Evolutionary conservation across 2,329 filamentous ascomycete species (phyloP).

Genomic region (Botryotinia globosa): DNA sequence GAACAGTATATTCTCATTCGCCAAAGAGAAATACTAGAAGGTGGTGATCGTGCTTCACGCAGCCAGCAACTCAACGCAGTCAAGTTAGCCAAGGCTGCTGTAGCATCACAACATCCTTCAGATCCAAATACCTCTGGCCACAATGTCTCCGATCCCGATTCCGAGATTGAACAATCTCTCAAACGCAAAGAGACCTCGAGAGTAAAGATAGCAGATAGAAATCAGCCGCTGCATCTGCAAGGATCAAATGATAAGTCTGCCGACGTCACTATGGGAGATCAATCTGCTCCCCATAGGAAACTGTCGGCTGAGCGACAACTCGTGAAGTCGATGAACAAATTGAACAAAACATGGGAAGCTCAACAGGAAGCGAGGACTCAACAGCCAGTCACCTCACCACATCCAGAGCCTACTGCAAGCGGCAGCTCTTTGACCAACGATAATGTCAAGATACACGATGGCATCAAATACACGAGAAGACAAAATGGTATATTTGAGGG

Average conservation of each 20-base stretch:
- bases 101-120: not conserved
- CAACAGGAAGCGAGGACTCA: not conserved
- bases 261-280: not conserved
- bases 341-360: constrained; percentile 37
- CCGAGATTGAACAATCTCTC: not conserved
- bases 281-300: not conserved
- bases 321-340: constrained; percentile 28
- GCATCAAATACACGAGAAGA: constrained; percentile 62
- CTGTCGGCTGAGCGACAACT: not conserved
- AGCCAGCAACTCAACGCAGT: not conserved
- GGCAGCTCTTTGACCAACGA: constrained; percentile 44
- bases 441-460: constrained; percentile 53
- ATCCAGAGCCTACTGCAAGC: constrained; percentile 12
- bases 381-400: not conserved
- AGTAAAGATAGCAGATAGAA: not conserved
- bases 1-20: not conserved
- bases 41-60: not conserved
- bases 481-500: constrained; percentile 58
- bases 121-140: not conserved
- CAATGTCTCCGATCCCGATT: not conserved
- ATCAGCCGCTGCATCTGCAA: not conserved
- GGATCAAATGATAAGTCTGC: not conserved
- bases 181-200: not conserved
- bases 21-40: not conserved
- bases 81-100: not conserved